Evolutionary conservation across 202 grass and related monocot genomes (phyloP).

Genomic region (Setaria italica): DNA sequence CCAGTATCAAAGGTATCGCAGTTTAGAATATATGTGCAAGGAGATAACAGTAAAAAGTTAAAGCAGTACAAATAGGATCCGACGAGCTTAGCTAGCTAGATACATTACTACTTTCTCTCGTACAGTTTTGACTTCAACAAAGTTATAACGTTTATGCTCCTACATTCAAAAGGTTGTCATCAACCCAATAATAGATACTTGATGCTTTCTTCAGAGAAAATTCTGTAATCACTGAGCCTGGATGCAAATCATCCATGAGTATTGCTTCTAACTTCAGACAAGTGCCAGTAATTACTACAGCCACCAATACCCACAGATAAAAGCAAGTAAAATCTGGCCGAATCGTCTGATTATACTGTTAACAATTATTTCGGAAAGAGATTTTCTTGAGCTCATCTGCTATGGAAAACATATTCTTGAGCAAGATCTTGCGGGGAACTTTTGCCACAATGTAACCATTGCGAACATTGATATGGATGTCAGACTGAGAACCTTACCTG

Average conservation of each 20-base stretch:
- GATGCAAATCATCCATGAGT: conserved; percentile 24
- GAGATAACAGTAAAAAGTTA: conserved; percentile 15
- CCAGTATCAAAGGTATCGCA: neutral
- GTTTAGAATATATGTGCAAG: conserved; percentile 29
- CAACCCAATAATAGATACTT: conserved; percentile 5
- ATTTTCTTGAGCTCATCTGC: conserved; percentile 1
- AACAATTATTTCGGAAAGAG: neutral
- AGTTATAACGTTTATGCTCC: conserved; percentile 2
- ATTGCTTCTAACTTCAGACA: neutral
- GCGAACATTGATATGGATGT: conserved; percentile 27
- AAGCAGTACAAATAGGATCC: conserved; percentile 8
- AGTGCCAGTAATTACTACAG: conserved; percentile 18
- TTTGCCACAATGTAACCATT: neutral
- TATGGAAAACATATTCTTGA: neutral
- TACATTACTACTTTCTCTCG: conserved; percentile 27
- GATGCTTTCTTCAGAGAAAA: conserved; percentile 3
- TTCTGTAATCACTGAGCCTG: neutral
- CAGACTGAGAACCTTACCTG: conserved; percentile 54
- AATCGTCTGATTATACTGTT: conserved; percentile 7
- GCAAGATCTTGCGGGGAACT: conserved; percentile 3
- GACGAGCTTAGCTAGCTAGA: neutral
- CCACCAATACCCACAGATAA: conserved; percentile 6
- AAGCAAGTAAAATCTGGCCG: neutral
- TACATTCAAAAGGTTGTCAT: conserved; percentile 27
- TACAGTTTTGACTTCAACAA: conserved; percentile 15